Evolutionary conservation across 2,329 filamentous ascomycete species (phyloP).

Genomic region (Chaetomiaceae sp.): DNA sequence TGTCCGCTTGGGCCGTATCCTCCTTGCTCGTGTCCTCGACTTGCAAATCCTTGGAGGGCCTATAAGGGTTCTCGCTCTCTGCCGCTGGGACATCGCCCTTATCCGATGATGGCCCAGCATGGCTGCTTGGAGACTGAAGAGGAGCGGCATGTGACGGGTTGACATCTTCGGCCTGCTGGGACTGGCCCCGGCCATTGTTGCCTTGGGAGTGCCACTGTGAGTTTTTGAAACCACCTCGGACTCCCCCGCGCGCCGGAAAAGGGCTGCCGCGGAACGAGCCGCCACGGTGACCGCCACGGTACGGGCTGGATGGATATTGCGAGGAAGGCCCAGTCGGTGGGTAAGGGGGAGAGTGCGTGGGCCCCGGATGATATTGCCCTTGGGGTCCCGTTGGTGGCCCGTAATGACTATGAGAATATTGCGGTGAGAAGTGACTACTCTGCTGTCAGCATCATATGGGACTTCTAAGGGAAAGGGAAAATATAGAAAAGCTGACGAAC

Average conservation of each 20-base stretch:
- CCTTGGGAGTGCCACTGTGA: constrained; percentile 60
- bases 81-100: constrained; percentile 33
- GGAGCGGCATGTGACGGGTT: constrained; percentile 30
- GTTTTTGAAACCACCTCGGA: constrained; percentile 59
- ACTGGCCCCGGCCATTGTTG: constrained; percentile 29
- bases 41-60: constrained; percentile 58
- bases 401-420: constrained; percentile 52
- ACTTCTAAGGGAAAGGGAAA: background rate
- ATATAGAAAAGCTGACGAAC: constrained; percentile 28
- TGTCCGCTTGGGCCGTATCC: constrained; percentile 39
- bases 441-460: constrained; percentile 23
- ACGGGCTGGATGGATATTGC: constrained; percentile 42
- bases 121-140: constrained; percentile 22
- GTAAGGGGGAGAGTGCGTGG: constrained; percentile 45
- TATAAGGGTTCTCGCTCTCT: constrained; percentile 55
- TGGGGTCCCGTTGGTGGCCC: constrained; percentile 47
- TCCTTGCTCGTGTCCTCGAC: constrained; percentile 54
- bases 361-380: constrained; percentile 42
- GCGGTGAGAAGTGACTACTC: constrained; percentile 56
- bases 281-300: constrained; percentile 44
- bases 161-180: constrained; percentile 27
- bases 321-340: constrained; percentile 53
- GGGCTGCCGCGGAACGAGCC: constrained; percentile 52
- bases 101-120: constrained; percentile 24
- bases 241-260: constrained; percentile 45